Evolutionary conservation across 495 filamentous ascomycete genomes (phyloP).

Genomic region (Aspergillus biplanus): DNA sequence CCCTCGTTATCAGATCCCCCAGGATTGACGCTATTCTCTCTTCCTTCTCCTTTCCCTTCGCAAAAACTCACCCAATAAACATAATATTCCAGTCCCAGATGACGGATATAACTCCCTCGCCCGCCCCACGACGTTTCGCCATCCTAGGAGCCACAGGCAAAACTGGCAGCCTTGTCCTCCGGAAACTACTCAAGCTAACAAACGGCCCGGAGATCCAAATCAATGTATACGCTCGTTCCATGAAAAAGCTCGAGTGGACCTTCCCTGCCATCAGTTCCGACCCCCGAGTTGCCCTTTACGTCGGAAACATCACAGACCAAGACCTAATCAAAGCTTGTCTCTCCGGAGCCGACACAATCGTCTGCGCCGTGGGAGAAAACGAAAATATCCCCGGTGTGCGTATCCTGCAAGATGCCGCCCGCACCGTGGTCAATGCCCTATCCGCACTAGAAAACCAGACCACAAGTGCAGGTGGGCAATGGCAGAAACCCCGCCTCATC

Average conservation of each 20-base stretch:
- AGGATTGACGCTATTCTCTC: too few relatives aligned
- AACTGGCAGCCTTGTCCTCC: neutral
- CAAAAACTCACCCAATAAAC: too few relatives aligned
- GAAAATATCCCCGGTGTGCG: neutral
- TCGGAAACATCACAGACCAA: neutral
- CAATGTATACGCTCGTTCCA: neutral
- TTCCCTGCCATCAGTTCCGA: neutral
- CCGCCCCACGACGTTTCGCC: neutral
- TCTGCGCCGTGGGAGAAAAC: constrained; percentile 1
- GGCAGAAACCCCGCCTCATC: neutral
- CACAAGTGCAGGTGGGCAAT: neutral
- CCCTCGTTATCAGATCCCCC: too few relatives aligned
- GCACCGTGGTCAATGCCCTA: neutral
- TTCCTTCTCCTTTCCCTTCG: too few relatives aligned
- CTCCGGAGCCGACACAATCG: constrained; percentile 1
- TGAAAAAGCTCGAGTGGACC: neutral
- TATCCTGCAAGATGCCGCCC: neutral
- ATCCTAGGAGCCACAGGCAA: neutral
- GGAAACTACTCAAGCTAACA: neutral
- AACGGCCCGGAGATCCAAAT: neutral
- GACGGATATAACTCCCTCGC: neutral
- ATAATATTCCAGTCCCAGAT: neutral
- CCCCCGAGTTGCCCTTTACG: neutral
- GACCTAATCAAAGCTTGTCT: neutral
- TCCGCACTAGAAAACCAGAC: neutral